Evolutionary conservation across 352 stramenopile genomes (phyloP).

Genomic region (Phytophthora lateralis): DNA sequence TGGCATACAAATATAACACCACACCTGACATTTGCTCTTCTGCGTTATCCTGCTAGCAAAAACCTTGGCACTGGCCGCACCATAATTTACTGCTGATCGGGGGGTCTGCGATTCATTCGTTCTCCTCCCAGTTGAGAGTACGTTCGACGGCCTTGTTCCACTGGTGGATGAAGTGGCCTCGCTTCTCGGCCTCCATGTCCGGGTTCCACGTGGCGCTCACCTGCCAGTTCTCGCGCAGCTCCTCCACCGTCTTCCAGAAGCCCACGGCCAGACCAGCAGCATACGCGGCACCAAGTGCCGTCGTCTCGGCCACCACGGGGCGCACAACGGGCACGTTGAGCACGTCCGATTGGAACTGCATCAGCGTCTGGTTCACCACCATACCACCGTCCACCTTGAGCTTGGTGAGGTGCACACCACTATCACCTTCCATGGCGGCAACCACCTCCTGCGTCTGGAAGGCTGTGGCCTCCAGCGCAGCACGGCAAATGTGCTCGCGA

Average conservation of each 20-base stretch:
- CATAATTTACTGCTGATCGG: conserved; percentile 35
- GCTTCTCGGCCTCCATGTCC: conserved; percentile 66
- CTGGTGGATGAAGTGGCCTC: conserved; percentile 64
- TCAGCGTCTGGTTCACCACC: conserved; percentile 96
- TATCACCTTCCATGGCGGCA: conserved; percentile 94
- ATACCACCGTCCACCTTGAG: conserved; percentile 98
- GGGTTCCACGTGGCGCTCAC: conserved; percentile 75
- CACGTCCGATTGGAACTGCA: conserved; percentile 99
- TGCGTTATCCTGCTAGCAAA: conserved; percentile 15
- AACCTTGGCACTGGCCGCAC: conserved; percentile 7
- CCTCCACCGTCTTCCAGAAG: conserved; percentile 93
- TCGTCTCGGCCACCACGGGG: conserved; percentile 97
- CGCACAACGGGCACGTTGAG: conserved; percentile 93
- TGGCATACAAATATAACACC: conserved; percentile 12
- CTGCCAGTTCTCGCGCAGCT: conserved; percentile 86
- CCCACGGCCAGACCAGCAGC: conserved; percentile 96
- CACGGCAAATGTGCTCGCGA: conserved; percentile 95
- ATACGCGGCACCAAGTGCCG: conserved; percentile 96
- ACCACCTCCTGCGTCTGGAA: conserved; percentile 97
- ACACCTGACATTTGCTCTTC: conserved; percentile 27
- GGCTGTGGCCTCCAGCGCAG: conserved; percentile 95
- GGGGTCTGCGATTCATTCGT: conserved; percentile 29
- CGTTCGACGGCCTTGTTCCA: conserved; percentile 87
- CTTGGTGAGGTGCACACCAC: conserved; percentile 87
- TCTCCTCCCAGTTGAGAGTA: conserved; percentile 86